Evolutionary conservation across 345 rosid species (phyloP).

Genomic region (Linum tenue): DNA sequence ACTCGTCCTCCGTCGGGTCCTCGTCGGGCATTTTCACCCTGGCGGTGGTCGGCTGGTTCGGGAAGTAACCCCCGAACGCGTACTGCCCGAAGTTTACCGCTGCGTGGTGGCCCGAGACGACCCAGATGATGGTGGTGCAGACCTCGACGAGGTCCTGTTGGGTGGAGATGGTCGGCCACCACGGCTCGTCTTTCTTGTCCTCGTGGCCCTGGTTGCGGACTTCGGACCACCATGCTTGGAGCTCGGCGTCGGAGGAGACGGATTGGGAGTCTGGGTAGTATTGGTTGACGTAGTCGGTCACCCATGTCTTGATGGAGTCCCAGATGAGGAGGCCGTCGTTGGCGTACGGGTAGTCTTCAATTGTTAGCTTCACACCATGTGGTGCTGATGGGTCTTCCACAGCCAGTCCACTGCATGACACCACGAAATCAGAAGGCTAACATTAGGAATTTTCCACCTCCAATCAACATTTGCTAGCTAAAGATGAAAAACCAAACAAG

Average conservation of each 20-base stretch:
- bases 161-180: slow-evolving; percentile 43
- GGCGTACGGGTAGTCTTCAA: slow-evolving; percentile 53
- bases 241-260: slow-evolving; percentile 34
- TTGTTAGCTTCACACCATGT: slow-evolving; percentile 41
- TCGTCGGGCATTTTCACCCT: slow-evolving; percentile 38
- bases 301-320: slow-evolving; percentile 40
- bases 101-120: slow-evolving; percentile 42
- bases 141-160: slow-evolving; percentile 26
- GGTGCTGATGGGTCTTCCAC: slow-evolving; percentile 40
- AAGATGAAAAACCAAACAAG: too few species aligned
- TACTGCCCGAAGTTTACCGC: slow-evolving; percentile 53
- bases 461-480: too few species aligned
- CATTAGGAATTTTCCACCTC: too few species aligned
- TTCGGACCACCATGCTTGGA: slow-evolving; percentile 52
- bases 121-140: slow-evolving; percentile 36
- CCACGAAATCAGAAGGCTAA: too few species aligned
- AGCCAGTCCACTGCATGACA: slow-evolving; percentile 40
- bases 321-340: slow-evolving; percentile 46
- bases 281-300: slow-evolving; percentile 36
- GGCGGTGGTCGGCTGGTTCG: slow-evolving; percentile 39
- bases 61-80: slow-evolving; percentile 37
- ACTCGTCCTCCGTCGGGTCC: slow-evolving; percentile 25
- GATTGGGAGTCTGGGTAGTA: slow-evolving; percentile 29
- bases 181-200: slow-evolving; percentile 39
- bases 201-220: slow-evolving; percentile 40